A percentile compares a stretch with the other conserved stretches of the same genome.
phyloP scores from a whole-genome alignment of 2,329 filamentous ascomycete genomes.

The Cyclaneusma minus region DNA sequence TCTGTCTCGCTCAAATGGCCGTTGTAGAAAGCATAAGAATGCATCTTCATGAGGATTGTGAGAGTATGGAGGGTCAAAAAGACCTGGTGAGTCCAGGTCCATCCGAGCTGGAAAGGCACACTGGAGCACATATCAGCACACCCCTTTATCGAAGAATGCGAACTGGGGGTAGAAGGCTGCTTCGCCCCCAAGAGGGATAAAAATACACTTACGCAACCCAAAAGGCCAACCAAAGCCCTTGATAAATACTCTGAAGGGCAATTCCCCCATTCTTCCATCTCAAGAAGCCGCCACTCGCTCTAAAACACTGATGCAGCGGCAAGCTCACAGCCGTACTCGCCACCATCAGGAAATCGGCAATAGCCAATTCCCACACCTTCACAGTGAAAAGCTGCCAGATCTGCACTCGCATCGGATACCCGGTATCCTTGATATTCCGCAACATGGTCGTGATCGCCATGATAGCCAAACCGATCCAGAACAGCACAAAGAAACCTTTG shows the following conservation, averaged over 20 bases:
- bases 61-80: conserved; percentile 86
- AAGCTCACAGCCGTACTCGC: conserved; percentile 55
- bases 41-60: conserved; percentile 95
- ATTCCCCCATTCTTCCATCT: conserved; percentile 70
- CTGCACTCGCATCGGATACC: conserved; percentile 66
- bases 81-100: conserved; percentile 96
- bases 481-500: conserved; percentile 91
- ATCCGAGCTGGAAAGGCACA: conserved; percentile 70
- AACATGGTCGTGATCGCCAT: conserved; percentile 94
- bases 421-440: conserved; percentile 87
- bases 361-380: conserved; percentile 73
- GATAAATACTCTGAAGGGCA: conserved; percentile 67
- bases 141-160: no score
- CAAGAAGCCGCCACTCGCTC: conserved; percentile 31
- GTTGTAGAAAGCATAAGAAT: conserved; percentile 97
- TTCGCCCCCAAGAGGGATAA: neutral
- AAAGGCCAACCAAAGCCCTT: conserved; percentile 60
- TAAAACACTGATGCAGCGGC: conserved; percentile 55
- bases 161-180: no score
- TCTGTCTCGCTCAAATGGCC: conserved; percentile 84
- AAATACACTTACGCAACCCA: conserved; percentile 50
- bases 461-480: conserved; percentile 93
- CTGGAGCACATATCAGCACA: conserved; percentile 19
- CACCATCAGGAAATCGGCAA: conserved; percentile 80
- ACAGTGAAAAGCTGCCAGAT: conserved; percentile 82